These are phyloP conservation scores for Dendrocalamus latiflorus DNA, from an alignment of 202 grass and related monocot species.

Conservation along the genomic window DNA sequence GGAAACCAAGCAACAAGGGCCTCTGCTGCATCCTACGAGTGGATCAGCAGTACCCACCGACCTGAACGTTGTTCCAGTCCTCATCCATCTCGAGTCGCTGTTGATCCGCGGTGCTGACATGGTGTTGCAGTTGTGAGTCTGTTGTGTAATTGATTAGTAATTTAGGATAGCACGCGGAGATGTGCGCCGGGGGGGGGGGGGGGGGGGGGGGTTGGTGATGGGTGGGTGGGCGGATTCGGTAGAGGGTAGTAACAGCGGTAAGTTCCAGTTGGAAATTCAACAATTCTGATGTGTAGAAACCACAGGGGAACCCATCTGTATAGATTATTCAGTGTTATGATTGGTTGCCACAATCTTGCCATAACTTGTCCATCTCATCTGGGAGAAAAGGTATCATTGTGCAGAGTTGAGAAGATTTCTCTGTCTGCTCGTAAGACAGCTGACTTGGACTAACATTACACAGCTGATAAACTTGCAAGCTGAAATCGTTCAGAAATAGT, in stretches of 20 bases:
- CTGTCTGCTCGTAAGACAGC: background rate
- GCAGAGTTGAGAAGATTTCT: background rate
- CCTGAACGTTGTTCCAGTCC: constrained; percentile 34
- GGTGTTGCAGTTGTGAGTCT: constrained; percentile 41
- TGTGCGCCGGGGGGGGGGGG: background rate
- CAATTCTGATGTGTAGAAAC: constrained; percentile 51
- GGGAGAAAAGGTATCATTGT: background rate
- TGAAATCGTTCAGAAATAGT: background rate
- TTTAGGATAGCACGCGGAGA: constrained; percentile 32
- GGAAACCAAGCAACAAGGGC: background rate
- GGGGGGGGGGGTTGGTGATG: no score
- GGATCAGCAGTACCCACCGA: background rate
- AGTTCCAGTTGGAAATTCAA: constrained; percentile 27
- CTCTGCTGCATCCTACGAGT: background rate
- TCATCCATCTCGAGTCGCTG: background rate
- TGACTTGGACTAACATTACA: background rate
- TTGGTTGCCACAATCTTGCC: constrained; percentile 30
- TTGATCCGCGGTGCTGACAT: constrained; percentile 33
- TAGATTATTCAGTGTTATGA: constrained; percentile 57
- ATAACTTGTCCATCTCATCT: background rate
- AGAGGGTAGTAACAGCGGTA: constrained; percentile 27
- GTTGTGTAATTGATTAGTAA: constrained; percentile 39
- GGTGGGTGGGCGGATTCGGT: constrained; percentile 1
- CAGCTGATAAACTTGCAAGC: background rate
- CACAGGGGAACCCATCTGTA: constrained; percentile 49